A percentile compares a stretch with the other conserved stretches of the same genome.
Conservation (phyloP, 2,329 filamentous ascomycete genomes). For the Pestalotiopsis sp. region DNA sequence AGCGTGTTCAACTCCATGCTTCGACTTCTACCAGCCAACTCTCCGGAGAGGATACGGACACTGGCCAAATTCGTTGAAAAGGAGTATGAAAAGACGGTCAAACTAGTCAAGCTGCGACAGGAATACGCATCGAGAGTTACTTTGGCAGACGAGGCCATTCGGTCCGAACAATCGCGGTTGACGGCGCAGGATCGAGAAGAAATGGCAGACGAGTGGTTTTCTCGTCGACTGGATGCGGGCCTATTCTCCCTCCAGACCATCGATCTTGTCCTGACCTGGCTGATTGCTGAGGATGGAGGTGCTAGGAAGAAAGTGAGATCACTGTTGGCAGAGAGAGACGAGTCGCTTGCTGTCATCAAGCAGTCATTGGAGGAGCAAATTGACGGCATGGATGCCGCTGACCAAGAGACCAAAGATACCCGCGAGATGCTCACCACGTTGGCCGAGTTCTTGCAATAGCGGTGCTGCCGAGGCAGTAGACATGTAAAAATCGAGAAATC, state of each 20-base stretch:
- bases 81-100: conserved; percentile 81
- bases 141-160: conserved; percentile 63
- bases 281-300: conserved; percentile 83
- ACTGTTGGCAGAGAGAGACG: conserved; percentile 67
- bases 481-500: neutral
- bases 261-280: conserved; percentile 85
- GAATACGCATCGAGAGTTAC: conserved; percentile 67
- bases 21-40: conserved; percentile 74
- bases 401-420: conserved; percentile 58
- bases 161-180: conserved; percentile 52
- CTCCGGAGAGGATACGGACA: conserved; percentile 75
- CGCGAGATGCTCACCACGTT: conserved; percentile 56
- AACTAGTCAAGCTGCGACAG: conserved; percentile 68
- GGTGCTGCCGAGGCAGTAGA: neutral
- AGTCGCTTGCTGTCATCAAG: conserved; percentile 62
- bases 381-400: conserved; percentile 47
- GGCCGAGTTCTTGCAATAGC: conserved; percentile 45
- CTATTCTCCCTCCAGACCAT: conserved; percentile 80
- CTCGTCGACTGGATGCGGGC: conserved; percentile 77
- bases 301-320: conserved; percentile 64
- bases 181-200: conserved; percentile 60
- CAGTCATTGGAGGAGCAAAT: conserved; percentile 65
- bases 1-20: conserved; percentile 84
- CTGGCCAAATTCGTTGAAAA: conserved; percentile 96
- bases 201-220: conserved; percentile 70